Base-by-base conservation (phyloP, 1,284 basidiomycete species). In the Sphaerobolus stellatus region DNA sequence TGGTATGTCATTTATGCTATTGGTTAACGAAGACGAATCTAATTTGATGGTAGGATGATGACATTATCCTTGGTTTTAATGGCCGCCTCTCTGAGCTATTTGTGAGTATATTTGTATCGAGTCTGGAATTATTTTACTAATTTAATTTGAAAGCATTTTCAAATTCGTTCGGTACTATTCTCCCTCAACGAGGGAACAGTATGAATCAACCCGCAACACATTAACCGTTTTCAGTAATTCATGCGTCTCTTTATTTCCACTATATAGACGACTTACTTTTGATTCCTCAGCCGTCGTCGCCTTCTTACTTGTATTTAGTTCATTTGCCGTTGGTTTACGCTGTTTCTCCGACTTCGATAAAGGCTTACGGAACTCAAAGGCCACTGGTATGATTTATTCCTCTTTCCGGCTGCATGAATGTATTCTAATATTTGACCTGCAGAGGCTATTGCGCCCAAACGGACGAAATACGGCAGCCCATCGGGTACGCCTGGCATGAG, bases 311-410 rank as follows among this genome's bases (percentile, higher is more conserved):
- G 68, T 92, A 22, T 80, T 90, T 58, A 69, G 75, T 11, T 88
- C 88, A 11, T 90, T 92, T 63, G 78, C 73, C 9, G 79, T 92
- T 27, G 90, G 90, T 30, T 66, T 91, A 14, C 82, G 85, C 48
- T 92, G 90, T 65, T 88, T 90, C 71, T 68, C 78, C 46, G 89
- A 92, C 71, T 92, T 92, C 63, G 84, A 88, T 69, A 83, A 82
- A 66, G 89, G 90, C 25, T 71, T 92, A 25, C 72, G 76, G 46
- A 70, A 75, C 24, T 84, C 88, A 49, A 92, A 92, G 75, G 76
- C 80, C 58, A 79, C 84, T 62, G 82, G 89, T 90, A 3, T 13
- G 25, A 11, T 34, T 34, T 18, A n/a, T n/a, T n/a, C n/a, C n/a
- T n/a, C n/a, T n/a, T n/a, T n/a, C n/a, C n/a, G n/a, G n/a, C n/a